These are phyloP conservation scores for Davidsoniella virescens DNA, from an alignment of 2,329 filamentous ascomycete genomes.

Conservation along the genomic window DNA sequence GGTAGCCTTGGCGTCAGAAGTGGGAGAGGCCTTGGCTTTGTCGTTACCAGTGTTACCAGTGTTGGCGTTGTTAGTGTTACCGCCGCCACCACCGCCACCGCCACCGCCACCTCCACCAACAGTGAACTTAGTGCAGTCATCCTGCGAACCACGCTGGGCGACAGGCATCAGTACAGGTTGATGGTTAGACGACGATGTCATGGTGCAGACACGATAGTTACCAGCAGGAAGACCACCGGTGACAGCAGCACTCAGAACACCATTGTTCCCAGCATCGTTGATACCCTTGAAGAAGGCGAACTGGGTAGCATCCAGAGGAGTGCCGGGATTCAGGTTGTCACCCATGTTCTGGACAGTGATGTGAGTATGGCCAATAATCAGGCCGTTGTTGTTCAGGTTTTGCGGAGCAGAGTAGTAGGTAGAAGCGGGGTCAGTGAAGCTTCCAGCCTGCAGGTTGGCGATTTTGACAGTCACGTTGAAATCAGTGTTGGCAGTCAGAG, in stretches of 20 bases:
- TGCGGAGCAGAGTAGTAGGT: constrained; percentile 48
- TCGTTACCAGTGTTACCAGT: constrained; percentile 14
- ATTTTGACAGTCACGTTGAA: constrained; percentile 39
- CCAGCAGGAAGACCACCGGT: constrained; percentile 42
- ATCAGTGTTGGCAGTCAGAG: constrained; percentile 29
- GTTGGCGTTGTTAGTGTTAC: constrained; percentile 14
- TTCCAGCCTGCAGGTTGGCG: constrained; percentile 37
- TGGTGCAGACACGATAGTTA: constrained; percentile 50
- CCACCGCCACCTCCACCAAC: constrained; percentile 23
- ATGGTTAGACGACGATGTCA: constrained; percentile 47
- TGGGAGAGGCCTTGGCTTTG: constrained; percentile 10
- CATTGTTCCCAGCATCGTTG: constrained; percentile 41
- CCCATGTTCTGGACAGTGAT: constrained; percentile 42
- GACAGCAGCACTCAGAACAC: constrained; percentile 36
- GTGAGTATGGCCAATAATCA: constrained; percentile 43
- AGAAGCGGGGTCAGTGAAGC: constrained; percentile 41
- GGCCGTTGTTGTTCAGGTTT: constrained; percentile 29
- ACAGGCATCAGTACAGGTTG: constrained; percentile 51
- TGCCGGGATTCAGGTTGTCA: constrained; percentile 30
- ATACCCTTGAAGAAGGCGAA: constrained; percentile 53
- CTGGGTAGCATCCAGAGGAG: constrained; percentile 34
- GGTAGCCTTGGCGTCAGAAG: constrained; percentile 11
- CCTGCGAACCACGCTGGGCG: constrained; percentile 49
- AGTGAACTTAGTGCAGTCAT: constrained; percentile 46
- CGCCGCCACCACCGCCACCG: constrained; percentile 13